These are phyloP conservation scores for Gastrolobium villosum DNA, from an alignment of 306 rosid genomes.

Conservation along the genomic window DNA sequence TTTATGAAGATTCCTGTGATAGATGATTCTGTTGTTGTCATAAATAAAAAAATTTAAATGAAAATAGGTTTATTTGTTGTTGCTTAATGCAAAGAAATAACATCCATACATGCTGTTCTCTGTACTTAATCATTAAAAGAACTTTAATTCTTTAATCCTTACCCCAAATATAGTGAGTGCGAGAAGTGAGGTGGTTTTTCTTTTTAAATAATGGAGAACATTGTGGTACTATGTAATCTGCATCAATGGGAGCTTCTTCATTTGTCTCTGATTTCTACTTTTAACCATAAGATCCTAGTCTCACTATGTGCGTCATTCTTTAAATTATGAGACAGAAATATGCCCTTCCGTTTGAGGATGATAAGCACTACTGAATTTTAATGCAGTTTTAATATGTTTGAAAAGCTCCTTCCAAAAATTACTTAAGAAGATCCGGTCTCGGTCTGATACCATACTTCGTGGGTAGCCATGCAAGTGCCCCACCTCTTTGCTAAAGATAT, in stretches of 20 bases:
- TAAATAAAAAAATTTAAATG: neutral
- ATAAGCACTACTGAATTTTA: too few relatives aligned
- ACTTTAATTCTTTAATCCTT: neutral
- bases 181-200: neutral
- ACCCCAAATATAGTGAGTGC: neutral
- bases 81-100: neutral
- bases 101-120: neutral
- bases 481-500: too few relatives aligned
- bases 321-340: conserved; percentile 1
- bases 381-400: too few relatives aligned
- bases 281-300: neutral
- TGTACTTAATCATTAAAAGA: conserved; percentile 7
- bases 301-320: neutral
- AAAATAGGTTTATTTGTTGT: neutral
- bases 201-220: neutral
- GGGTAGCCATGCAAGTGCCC: too few relatives aligned
- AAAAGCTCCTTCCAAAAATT: too few relatives aligned
- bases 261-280: neutral
- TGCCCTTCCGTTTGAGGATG: too few relatives aligned
- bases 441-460: too few relatives aligned
- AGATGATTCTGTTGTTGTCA: conserved; percentile 33
- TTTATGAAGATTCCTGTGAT: conserved; percentile 18
- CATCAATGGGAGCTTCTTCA: conserved; percentile 6
- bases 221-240: conserved; percentile 2
- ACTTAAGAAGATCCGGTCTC: too few relatives aligned